Evolutionary conservation across 1,284 basidiomycete species (phyloP).

Genomic region (Neonothopanus nambi): DNA sequence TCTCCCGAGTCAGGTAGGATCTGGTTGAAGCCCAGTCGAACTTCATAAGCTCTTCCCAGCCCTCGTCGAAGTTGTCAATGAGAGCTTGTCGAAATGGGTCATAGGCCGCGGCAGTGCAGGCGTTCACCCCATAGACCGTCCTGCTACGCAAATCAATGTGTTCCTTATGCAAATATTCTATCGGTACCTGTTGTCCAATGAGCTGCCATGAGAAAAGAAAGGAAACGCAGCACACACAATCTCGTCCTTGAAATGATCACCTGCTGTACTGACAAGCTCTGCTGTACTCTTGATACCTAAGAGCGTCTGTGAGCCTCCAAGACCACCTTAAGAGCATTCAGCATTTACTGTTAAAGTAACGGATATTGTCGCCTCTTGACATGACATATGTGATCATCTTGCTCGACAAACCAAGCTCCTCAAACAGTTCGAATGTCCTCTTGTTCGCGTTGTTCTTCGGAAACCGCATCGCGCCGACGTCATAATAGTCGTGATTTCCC

Average conservation of each 20-base stretch:
- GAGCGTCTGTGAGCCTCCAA: neutral
- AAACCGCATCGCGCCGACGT: constrained; percentile 27
- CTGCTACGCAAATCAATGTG: constrained; percentile 16
- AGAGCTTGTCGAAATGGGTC: constrained; percentile 17
- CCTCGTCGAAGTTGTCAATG: constrained; percentile 21
- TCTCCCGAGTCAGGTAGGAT: constrained; percentile 23
- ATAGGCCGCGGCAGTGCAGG: neutral
- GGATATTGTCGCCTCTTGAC: neutral
- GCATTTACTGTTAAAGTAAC: constrained; percentile 1
- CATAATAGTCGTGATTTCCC: constrained; percentile 13
- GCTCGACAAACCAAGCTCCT: constrained; percentile 1
- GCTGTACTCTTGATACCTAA: constrained; percentile 1
- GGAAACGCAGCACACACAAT: neutral
- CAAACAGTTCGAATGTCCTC: constrained; percentile 20
- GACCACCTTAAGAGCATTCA: neutral
- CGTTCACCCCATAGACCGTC: neutral
- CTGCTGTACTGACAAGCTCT: neutral
- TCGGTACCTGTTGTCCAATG: neutral
- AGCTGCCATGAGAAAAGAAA: neutral
- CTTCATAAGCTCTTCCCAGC: constrained; percentile 27
- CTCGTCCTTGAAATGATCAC: constrained; percentile 3
- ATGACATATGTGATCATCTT: constrained; percentile 1
- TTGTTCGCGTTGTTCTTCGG: constrained; percentile 19
- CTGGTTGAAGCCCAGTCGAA: constrained; percentile 26
- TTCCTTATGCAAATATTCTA: neutral